These are phyloP conservation scores for Nakazawaea wyomingensis DNA, from an alignment of 805 yeast species.

Conservation along the genomic window DNA sequence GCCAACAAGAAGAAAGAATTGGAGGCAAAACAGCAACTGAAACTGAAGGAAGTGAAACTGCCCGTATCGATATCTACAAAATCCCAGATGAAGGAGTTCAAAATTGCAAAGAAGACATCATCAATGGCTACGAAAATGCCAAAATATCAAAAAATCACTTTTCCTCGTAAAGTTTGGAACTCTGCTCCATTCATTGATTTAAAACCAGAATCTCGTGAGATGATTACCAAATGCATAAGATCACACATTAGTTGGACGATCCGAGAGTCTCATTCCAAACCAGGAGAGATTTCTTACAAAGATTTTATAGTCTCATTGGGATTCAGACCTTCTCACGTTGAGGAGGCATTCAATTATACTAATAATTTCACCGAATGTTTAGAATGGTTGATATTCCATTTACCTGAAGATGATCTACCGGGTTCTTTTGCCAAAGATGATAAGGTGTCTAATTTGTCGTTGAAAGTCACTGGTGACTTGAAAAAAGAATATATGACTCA, in stretches of 20 bases:
- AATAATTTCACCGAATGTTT: slow-evolving; percentile 44
- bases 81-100: slow-evolving; percentile 20
- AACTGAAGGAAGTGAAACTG: slow-evolving; percentile 44
- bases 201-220: slow-evolving; percentile 53
- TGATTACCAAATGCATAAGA: slow-evolving; percentile 58
- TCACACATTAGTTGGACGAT: slow-evolving; percentile 52
- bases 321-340: slow-evolving; percentile 62
- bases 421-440: slow-evolving; percentile 49
- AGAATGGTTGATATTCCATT: slow-evolving; percentile 79
- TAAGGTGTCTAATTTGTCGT: slow-evolving; percentile 51
- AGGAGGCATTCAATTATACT: slow-evolving; percentile 65
- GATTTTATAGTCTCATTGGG: slow-evolving; percentile 39
- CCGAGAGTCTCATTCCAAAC: too few relatives aligned
- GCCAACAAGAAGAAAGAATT: slow-evolving; percentile 42
- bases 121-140: slow-evolving; percentile 9
- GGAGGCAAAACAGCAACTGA: slow-evolving; percentile 40
- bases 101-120: slow-evolving; percentile 9
- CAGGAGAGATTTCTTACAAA: slow-evolving; percentile 1
- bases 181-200: slow-evolving; percentile 64
- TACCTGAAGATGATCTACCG: slow-evolving; percentile 95
- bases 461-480: slow-evolving; percentile 49
- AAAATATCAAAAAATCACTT: slow-evolving; percentile 17
- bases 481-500: slow-evolving; percentile 53
- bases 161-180: slow-evolving; percentile 64
- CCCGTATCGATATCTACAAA: slow-evolving; percentile 33